Base-by-base conservation (phyloP, 176 grass and related monocot species). In the Phoenix dactylifera region DNA sequence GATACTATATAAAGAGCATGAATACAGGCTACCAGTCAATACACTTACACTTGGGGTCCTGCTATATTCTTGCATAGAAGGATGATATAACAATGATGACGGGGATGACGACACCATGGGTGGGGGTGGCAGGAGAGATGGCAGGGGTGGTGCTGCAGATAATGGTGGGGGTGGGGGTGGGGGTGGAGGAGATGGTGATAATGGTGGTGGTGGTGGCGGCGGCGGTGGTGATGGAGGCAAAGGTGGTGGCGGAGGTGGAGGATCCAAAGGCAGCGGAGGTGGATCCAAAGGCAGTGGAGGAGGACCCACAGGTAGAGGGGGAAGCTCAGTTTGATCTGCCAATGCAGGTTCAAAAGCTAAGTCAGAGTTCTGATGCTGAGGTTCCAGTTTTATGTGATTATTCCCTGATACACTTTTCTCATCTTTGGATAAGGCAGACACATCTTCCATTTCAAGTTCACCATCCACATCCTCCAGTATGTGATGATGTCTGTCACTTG, bases 181-280 rank as follows among this genome's bases (percentile, higher is more conserved):
- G 54, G 83, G 70, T 55, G 84, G 87, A 12, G 79, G 79, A 55
- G 66, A 54, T 44, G 80, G 74, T 26, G 63, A 61, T 29, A 62
- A 69, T n/a, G 70, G 76, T 15, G 72, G 71, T 1, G 53, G 76
- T 2, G 86, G 71, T 12, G 77, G 79, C 5, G 90, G 66, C 23
- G 93, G 86, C 63, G 93, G 86, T 54, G 91, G 73, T 50, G 86
- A 85, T 25, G 86, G 86, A 55, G 78, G 78, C 18, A 66, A 60
- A 6, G 79, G 79, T 30, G 93, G 87, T 7, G 66, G 84, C 67
- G 59, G 35, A 44, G 35, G 35, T 3, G 35, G 35, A 44, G 35
- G 35, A 44, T 44, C 35, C 35, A 44, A 44, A 44, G 35, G 35
- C 35, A 44, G 65, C 51, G 93, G 84, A 57, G 84, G 84, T 65